Evolutionary conservation across 1,139 yeast species (phyloP), one percentile per base, ranked within the genome.

Genomic region (Blastobotrys niveus): DNA sequence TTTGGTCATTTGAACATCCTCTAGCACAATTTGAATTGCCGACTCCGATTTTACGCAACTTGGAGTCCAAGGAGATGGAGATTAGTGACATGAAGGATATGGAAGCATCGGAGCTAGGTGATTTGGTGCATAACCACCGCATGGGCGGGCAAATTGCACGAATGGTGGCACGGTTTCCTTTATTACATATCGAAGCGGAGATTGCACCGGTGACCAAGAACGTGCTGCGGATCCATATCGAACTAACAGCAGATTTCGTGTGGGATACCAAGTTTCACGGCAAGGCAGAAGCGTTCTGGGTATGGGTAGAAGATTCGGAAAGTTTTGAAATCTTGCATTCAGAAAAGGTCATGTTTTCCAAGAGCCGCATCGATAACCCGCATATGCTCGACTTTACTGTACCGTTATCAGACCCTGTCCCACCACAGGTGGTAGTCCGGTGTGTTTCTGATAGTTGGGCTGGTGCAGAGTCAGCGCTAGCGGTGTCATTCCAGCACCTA

Each of bases 1-100:
- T 84, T 10, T 93, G 98, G 98, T 78, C 89, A 0, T 87, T 82
- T 65, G 87, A 83, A 51, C 97, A 91, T 62, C 97, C 98, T 1
- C 63, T 93, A 59, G 72, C 81, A 20, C 98, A 91, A 59, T 88
- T 89, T 65, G 49, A 43, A 24, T 26, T 48, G 8, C 46, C 48
- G 5, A 15, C 9, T 15, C 40, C 48, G 30, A 38, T 47, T 36
- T 22, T 82, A 45, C 73, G 79, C 46, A 77, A 76, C 46, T 68
- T 93, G 7, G 78, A 82, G 48, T 68, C 73, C 5, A 82, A 80
- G 48, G 77, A 76, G 43, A 82, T 91, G 0, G 64, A 82, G 0
- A 79, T 89, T 67, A 88, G 80, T 22, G 74, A 74, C 34, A 64
- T 93, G 48, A 72, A 94, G 40, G 89, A 85, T 24, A 76, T 89